phyloP scores from a whole-genome alignment of 352 stramenopile species.

The Elongisporangium anandrum region DNA sequence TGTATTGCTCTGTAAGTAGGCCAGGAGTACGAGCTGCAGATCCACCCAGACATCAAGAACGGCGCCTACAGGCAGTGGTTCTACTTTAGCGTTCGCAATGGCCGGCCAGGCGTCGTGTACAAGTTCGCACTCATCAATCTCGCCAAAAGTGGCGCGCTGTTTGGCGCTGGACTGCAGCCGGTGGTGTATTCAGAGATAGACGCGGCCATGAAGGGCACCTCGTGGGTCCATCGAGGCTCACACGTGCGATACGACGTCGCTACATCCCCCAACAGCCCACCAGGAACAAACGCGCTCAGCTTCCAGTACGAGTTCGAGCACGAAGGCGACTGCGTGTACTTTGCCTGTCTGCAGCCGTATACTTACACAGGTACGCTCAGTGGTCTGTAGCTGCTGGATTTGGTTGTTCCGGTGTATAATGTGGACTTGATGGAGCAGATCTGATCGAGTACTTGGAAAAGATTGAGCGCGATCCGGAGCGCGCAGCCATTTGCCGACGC shows the following conservation, averaged over 20 bases:
- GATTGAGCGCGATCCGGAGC: slow-evolving; percentile 46
- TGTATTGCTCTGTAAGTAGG: slow-evolving; percentile 9
- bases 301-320: slow-evolving; percentile 73
- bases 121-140: slow-evolving; percentile 79
- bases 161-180: slow-evolving; percentile 73
- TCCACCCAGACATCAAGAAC: slow-evolving; percentile 81
- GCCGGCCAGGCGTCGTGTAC: slow-evolving; percentile 35
- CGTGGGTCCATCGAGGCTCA: slow-evolving; percentile 59
- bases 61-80: slow-evolving; percentile 88
- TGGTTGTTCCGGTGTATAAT: background rate
- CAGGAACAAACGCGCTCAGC: slow-evolving; percentile 47
- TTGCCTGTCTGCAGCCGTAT: slow-evolving; percentile 84
- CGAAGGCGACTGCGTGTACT: slow-evolving; percentile 69
- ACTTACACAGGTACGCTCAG: slow-evolving; percentile 67
- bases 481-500: slow-evolving; percentile 37
- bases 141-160: slow-evolving; percentile 79
- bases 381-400: too few species aligned
- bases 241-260: slow-evolving; percentile 63
- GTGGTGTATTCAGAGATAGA: slow-evolving; percentile 72
- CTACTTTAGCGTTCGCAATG: slow-evolving; percentile 84
- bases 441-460: slow-evolving; percentile 67
- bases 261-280: slow-evolving; percentile 20
- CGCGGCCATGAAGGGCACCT: slow-evolving; percentile 27
- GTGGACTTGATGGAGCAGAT: slow-evolving; percentile 20
- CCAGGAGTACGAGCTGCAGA: slow-evolving; percentile 68